Conservation (phyloP, 129 eudicot genomes). For the Flaveria bidentis region DNA sequence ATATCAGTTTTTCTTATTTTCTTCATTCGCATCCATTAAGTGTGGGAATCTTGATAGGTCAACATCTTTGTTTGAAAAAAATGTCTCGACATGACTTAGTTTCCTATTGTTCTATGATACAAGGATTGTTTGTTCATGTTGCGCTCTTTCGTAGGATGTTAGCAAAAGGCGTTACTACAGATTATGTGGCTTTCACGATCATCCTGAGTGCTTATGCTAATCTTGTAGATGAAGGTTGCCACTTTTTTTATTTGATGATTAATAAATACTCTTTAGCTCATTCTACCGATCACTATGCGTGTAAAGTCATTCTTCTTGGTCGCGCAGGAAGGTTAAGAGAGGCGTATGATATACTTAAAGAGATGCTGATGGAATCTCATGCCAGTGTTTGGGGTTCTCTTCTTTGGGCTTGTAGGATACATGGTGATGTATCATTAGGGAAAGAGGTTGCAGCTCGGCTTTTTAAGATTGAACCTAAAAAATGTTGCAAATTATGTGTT, state of each 20-base stretch:
- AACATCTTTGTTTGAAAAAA: slow-evolving; percentile 34
- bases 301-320: slow-evolving; percentile 66
- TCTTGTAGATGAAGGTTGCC: slow-evolving; percentile 67
- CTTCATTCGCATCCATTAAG: slow-evolving; percentile 12
- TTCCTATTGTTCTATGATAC: slow-evolving; percentile 75
- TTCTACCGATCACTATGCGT: slow-evolving; percentile 64
- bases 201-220: slow-evolving; percentile 56
- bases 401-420: slow-evolving; percentile 72
- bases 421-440: slow-evolving; percentile 54
- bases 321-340: slow-evolving; percentile 54
- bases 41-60: slow-evolving; percentile 80
- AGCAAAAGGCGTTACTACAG: slow-evolving; percentile 55
- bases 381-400: slow-evolving; percentile 82
- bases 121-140: slow-evolving; percentile 62
- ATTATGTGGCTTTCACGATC: slow-evolving; percentile 59
- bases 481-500: slow-evolving; percentile 62
- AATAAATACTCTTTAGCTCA: slow-evolving; percentile 45
- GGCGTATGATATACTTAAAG: slow-evolving; percentile 57
- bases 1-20: too few relatives aligned
- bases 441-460: slow-evolving; percentile 56
- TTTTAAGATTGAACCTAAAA: slow-evolving; percentile 54
- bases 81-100: slow-evolving; percentile 59
- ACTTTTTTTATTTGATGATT: slow-evolving; percentile 42
- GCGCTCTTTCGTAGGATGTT: slow-evolving; percentile 59
- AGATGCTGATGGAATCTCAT: slow-evolving; percentile 49